Conservation (phyloP, 805 yeast species). For the Ascoidea asiatica region DNA sequence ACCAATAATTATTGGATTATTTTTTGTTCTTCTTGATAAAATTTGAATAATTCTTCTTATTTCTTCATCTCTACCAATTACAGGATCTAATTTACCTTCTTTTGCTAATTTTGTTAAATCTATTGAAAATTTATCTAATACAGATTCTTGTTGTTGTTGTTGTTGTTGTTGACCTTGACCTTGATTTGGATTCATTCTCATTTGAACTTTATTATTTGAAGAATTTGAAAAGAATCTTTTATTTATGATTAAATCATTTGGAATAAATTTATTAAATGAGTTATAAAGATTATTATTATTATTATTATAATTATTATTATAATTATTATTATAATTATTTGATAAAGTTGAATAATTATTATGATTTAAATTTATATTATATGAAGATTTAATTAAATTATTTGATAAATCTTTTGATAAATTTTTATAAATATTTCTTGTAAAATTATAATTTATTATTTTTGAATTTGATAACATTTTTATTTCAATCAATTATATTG, state of each 20-base stretch:
- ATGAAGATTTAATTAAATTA: no score
- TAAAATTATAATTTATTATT: no score
- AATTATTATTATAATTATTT: no score
- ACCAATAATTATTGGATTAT: slow-evolving; percentile 91
- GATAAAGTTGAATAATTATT: no score
- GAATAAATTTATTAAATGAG: background rate
- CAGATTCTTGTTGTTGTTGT: slow-evolving; percentile 50
- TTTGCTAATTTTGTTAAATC: slow-evolving; percentile 78
- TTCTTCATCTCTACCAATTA: slow-evolving; percentile 93
- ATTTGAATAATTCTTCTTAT: slow-evolving; percentile 88
- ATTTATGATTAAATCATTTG: background rate
- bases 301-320: no score
- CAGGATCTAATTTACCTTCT: slow-evolving; percentile 90
- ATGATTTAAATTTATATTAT: no score
- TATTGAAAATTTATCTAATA: slow-evolving; percentile 65
- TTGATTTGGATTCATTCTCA: slow-evolving; percentile 28
- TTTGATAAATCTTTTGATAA: no score
- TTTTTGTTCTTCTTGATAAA: slow-evolving; percentile 82
- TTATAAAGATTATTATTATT: no score
- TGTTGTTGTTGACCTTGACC: slow-evolving; percentile 36
- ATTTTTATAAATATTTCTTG: no score
- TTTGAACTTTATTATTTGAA: slow-evolving; percentile 10
- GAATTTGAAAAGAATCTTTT: slow-evolving; percentile 6
- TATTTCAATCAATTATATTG: no score
- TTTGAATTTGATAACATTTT: no score